Percentiles rank a stretch among this genome's conserved stretches.
These are phyloP conservation scores for Ophiostoma tasmaniense DNA, from an alignment of 2,329 filamentous ascomycete species.

Conservation along the genomic window DNA sequence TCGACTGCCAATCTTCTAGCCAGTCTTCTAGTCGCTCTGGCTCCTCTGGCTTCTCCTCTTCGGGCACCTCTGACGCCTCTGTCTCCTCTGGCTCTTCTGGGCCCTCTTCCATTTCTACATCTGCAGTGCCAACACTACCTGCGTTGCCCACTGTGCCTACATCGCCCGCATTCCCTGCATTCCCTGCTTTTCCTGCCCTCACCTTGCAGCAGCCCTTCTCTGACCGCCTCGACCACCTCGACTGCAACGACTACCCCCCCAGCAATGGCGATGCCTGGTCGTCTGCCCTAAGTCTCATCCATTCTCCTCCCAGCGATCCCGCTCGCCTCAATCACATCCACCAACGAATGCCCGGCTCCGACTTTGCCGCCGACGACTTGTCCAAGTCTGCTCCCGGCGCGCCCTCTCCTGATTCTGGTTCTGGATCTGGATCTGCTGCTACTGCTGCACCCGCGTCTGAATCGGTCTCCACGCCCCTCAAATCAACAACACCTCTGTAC, in stretches of 20 bases:
- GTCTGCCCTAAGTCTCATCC: conserved; percentile 32
- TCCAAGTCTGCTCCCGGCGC: conserved; percentile 8
- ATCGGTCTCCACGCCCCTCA: conserved; percentile 12
- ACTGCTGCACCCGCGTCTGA: conserved; percentile 9
- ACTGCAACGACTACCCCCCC: not conserved
- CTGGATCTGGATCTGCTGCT: conserved; percentile 6
- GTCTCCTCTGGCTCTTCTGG: not conserved
- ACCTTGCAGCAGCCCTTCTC: conserved; percentile 7
- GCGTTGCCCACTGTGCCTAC: conserved; percentile 8
- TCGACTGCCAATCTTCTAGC: conserved; percentile 6
- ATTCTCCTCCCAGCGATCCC: conserved; percentile 35
- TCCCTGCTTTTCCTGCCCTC: conserved; percentile 12
- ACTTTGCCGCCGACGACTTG: conserved; percentile 17
- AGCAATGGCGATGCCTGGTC: conserved; percentile 16
- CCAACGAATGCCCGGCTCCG: conserved; percentile 15
- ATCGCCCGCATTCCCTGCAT: conserved; percentile 7
- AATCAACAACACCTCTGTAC: conserved; percentile 22
- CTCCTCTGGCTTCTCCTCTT: not conserved
- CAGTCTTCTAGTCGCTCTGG: not conserved
- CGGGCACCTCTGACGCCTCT: not conserved
- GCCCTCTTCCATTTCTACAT: not conserved
- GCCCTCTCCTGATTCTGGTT: not conserved
- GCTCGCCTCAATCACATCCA: conserved; percentile 28
- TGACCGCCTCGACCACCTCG: conserved; percentile 13
- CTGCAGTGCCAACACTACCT: conserved; percentile 6